Percentiles rank a stretch among this genome's conserved stretches.
Conservation (phyloP, 2,329 filamentous ascomycete genomes). For the Rachicladosporium sp. region DNA sequence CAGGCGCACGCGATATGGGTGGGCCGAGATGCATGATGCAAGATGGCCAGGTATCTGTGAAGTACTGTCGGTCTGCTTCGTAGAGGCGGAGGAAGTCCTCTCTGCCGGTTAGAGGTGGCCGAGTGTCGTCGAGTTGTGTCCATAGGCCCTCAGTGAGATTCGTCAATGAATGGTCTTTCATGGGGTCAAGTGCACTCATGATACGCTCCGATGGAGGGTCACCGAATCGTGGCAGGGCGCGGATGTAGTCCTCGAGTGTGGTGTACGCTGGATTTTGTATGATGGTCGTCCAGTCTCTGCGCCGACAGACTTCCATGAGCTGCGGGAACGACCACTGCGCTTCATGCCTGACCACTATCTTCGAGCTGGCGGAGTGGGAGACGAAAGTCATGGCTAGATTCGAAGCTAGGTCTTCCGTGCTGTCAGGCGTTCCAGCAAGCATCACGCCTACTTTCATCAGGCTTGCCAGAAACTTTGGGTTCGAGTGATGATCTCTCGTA, state of each 20-base stretch:
- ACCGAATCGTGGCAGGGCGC: slow-evolving; percentile 31
- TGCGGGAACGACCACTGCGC: slow-evolving; percentile 37
- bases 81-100: slow-evolving; percentile 30
- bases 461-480: slow-evolving; percentile 36
- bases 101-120: slow-evolving; percentile 23
- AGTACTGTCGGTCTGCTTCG: slow-evolving; percentile 12
- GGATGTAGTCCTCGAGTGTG: slow-evolving; percentile 32
- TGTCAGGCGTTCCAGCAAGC: slow-evolving; percentile 25
- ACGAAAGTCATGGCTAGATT: slow-evolving; percentile 31
- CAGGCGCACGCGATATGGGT: slow-evolving; percentile 2
- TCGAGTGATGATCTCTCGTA: slow-evolving; percentile 32
- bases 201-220: slow-evolving; percentile 25
- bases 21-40: slow-evolving; percentile 23
- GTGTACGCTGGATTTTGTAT: slow-evolving; percentile 28
- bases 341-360: slow-evolving; percentile 41
- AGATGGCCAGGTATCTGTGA: slow-evolving; percentile 11
- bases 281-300: slow-evolving; percentile 25
- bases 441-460: slow-evolving; percentile 36
- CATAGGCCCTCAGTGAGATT: slow-evolving; percentile 36
- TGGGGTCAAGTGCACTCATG: slow-evolving; percentile 30
- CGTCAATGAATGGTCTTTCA: slow-evolving; percentile 30
- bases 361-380: slow-evolving; percentile 34
- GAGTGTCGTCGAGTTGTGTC: slow-evolving; percentile 30
- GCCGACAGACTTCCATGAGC: slow-evolving; percentile 29
- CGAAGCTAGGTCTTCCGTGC: slow-evolving; percentile 26